phyloP scores from a whole-genome alignment of 2,329 filamentous ascomycete species.

The Pseudogymnoascus sp. region DNA sequence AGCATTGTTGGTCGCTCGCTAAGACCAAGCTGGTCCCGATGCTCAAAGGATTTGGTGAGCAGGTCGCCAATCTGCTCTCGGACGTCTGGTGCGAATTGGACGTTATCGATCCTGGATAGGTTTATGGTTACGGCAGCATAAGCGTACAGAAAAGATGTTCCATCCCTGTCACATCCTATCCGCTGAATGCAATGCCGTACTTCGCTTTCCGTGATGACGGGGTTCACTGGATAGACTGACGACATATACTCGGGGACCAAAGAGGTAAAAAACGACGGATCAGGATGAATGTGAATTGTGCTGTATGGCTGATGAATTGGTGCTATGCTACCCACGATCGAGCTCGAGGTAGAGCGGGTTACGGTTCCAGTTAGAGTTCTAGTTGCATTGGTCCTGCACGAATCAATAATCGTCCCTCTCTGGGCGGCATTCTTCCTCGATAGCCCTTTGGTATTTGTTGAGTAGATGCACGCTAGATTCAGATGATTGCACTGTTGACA shows the following conservation, averaged over 20 bases:
- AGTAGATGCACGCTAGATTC: slow-evolving; percentile 39
- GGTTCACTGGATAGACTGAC: slow-evolving; percentile 41
- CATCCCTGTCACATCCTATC: background rate
- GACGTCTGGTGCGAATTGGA: slow-evolving; percentile 27
- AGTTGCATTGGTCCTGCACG: slow-evolving; percentile 28
- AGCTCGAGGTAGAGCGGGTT: background rate
- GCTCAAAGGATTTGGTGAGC: slow-evolving; percentile 29
- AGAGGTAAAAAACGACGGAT: slow-evolving; percentile 33
- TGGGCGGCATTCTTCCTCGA: slow-evolving; percentile 31
- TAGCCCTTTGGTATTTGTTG: slow-evolving; percentile 27
- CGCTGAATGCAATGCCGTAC: slow-evolving; percentile 27
- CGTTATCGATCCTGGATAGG: slow-evolving; percentile 29
- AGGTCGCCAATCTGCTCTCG: slow-evolving; percentile 24
- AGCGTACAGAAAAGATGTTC: slow-evolving; percentile 36
- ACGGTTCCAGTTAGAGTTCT: background rate
- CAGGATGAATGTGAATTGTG: slow-evolving; percentile 13
- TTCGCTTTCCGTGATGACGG: slow-evolving; percentile 37
- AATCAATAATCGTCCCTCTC: slow-evolving; percentile 35
- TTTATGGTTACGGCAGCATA: slow-evolving; percentile 40
- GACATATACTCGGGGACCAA: slow-evolving; percentile 38
- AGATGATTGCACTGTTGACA: slow-evolving; percentile 39
- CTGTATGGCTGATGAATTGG: slow-evolving; percentile 9
- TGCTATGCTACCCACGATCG: background rate
- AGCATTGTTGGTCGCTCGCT: slow-evolving; percentile 38
- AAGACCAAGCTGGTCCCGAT: slow-evolving; percentile 31